phyloP scores from a whole-genome alignment of 2,329 filamentous ascomycete genomes.

The Aciculosporium take region DNA sequence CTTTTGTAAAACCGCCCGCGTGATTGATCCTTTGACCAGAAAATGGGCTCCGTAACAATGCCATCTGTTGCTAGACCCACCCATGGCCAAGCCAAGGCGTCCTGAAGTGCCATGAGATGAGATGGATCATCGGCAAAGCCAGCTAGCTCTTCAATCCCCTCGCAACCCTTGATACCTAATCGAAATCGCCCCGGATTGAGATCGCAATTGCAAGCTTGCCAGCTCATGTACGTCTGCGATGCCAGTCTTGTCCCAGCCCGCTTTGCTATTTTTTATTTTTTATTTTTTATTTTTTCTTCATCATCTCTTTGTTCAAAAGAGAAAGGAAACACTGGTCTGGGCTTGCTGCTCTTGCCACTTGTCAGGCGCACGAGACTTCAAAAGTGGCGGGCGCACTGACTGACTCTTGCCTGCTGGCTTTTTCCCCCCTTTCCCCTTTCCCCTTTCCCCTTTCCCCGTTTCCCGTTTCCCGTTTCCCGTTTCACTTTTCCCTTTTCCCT shows the following conservation, averaged over 20 bases:
- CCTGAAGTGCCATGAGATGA: no score
- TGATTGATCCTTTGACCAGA: no score
- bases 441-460: not conserved
- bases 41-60: no score
- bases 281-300: no score
- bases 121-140: no score
- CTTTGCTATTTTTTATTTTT: no score
- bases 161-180: not conserved
- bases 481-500: not conserved
- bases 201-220: not conserved
- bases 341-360: not conserved
- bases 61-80: no score
- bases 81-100: not conserved
- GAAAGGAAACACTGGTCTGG: no score
- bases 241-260: no score
- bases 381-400: not conserved
- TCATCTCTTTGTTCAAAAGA: no score
- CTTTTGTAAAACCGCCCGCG: not conserved
- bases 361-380: not conserved
- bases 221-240: no score
- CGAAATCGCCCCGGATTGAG: not conserved
- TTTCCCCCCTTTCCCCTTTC: not conserved
- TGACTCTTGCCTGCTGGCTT: not conserved
- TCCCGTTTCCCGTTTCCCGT: not conserved
- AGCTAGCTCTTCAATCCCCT: not conserved